A percentile compares a stretch with the other conserved stretches of the same genome.
Conservation (phyloP, 768 basidiomycete species). For the Candolleomyces aberdarensis region DNA sequence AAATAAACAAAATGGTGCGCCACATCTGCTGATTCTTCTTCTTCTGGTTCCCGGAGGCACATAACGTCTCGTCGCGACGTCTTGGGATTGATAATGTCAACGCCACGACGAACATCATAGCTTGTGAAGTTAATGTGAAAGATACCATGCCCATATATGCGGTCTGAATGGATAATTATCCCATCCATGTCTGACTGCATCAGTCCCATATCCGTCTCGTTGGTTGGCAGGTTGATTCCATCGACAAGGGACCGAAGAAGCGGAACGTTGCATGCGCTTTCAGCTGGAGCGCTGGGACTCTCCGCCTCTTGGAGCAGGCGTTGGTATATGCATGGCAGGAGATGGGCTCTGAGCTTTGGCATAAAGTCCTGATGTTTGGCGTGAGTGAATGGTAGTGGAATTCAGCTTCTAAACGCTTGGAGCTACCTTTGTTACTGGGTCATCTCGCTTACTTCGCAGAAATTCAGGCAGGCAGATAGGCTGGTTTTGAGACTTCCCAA, state of each 20-base stretch:
- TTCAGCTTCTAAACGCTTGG: too few relatives aligned
- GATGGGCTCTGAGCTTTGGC: conserved; percentile 30
- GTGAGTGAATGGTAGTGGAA: neutral
- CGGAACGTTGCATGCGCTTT: neutral
- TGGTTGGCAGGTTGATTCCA: neutral
- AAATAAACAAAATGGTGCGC: conserved; percentile 20
- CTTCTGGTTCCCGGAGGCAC: neutral
- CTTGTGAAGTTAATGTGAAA: conserved; percentile 15
- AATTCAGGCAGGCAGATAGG: neutral
- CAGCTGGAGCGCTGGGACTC: neutral
- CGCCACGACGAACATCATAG: conserved; percentile 15
- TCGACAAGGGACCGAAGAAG: neutral
- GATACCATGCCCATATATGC: conserved; percentile 11
- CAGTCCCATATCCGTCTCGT: neutral
- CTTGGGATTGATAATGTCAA: conserved; percentile 17
- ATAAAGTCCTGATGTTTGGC: conserved; percentile 19
- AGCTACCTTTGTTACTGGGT: neutral
- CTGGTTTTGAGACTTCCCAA: neutral
- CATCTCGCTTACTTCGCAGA: neutral
- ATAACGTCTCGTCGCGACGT: conserved; percentile 1
- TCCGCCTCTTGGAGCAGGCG: neutral
- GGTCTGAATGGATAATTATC: conserved; percentile 6
- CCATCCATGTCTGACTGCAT: neutral
- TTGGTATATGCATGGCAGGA: conserved; percentile 25
- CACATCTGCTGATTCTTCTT: conserved; percentile 12